Percentiles rank a stretch among this genome's conserved stretches.
Evolutionary conservation across 305 asterid species (phyloP).

Genomic region (Plantago coronopus): DNA sequence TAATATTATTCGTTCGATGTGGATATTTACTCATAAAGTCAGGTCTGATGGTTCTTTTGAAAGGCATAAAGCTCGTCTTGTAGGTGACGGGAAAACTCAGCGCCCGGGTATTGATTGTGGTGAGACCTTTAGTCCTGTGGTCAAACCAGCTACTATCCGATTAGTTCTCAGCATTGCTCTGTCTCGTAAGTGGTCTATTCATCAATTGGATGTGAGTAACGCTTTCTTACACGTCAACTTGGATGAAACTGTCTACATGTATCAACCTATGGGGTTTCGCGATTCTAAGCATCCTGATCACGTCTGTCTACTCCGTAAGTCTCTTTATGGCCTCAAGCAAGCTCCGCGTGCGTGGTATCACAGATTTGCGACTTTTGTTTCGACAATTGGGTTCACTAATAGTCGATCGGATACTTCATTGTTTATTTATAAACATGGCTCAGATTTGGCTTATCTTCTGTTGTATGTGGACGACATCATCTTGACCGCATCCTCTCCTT

Average conservation of each 20-base stretch:
- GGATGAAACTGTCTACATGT: neutral
- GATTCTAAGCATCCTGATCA: neutral
- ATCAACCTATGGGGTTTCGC: neutral
- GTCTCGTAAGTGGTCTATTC: neutral
- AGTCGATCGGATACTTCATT: neutral
- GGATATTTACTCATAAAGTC: too few species aligned
- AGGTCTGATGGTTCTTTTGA: too few species aligned
- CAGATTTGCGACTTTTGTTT: neutral
- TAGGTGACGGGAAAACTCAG: neutral
- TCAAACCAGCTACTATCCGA: neutral
- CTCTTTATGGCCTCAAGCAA: neutral
- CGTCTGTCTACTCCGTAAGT: neutral
- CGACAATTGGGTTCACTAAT: neutral
- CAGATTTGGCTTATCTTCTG: too few species aligned
- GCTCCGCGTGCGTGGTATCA: neutral
- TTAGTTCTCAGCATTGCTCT: neutral
- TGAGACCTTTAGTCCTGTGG: neutral
- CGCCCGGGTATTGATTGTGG: neutral
- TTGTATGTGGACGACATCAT: too few species aligned
- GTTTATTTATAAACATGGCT: neutral
- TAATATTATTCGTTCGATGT: too few species aligned
- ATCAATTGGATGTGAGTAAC: neutral
- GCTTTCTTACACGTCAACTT: neutral
- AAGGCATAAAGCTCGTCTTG: too few species aligned
- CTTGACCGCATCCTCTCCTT: neutral